Conservation (phyloP, 1,284 basidiomycete species). For the Leccinum pachyderme region DNA sequence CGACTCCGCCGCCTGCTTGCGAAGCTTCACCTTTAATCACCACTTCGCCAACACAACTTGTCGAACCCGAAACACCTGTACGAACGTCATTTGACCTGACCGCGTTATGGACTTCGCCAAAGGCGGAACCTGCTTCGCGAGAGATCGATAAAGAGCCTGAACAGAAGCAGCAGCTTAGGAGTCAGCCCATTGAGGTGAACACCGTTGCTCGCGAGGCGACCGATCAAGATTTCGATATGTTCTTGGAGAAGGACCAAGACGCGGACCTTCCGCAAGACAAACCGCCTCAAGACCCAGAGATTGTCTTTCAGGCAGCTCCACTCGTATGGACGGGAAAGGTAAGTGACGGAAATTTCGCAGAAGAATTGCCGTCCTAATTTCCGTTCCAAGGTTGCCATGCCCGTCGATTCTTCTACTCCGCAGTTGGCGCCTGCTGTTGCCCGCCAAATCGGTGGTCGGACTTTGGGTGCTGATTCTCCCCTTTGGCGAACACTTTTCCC, state of each 20-base stretch:
- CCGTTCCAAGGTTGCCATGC: slow-evolving; percentile 69
- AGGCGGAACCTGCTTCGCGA: slow-evolving; percentile 30
- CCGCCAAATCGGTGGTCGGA: slow-evolving; percentile 68
- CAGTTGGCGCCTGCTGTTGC: slow-evolving; percentile 66
- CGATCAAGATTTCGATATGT: slow-evolving; percentile 82
- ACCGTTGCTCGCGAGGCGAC: slow-evolving; percentile 47
- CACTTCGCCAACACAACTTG: slow-evolving; percentile 25
- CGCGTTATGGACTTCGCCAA: slow-evolving; percentile 59
- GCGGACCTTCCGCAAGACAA: slow-evolving; percentile 21
- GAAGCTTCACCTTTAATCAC: slow-evolving; percentile 10
- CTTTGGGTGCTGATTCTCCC: slow-evolving; percentile 50
- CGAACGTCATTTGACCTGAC: slow-evolving; percentile 67
- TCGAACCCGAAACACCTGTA: slow-evolving; percentile 41
- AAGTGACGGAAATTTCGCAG: slow-evolving; percentile 22
- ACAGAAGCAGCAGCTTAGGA: slow-evolving; percentile 21
- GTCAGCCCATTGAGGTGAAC: slow-evolving; percentile 46
- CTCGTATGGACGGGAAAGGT: slow-evolving; percentile 75
- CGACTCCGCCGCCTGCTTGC: slow-evolving; percentile 8
- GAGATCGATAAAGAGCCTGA: slow-evolving; percentile 22
- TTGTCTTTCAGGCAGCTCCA: slow-evolving; percentile 50
- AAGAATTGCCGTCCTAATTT: slow-evolving; percentile 15
- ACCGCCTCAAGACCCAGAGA: slow-evolving; percentile 34
- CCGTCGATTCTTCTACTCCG: slow-evolving; percentile 64
- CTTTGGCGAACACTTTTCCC: slow-evolving; percentile 76
- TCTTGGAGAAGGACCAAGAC: slow-evolving; percentile 58